Percentiles rank a stretch among this genome's conserved stretches.
Evolutionary conservation across 163 green algal genomes (phyloP).

Genomic region (Botryococcus braunii): DNA sequence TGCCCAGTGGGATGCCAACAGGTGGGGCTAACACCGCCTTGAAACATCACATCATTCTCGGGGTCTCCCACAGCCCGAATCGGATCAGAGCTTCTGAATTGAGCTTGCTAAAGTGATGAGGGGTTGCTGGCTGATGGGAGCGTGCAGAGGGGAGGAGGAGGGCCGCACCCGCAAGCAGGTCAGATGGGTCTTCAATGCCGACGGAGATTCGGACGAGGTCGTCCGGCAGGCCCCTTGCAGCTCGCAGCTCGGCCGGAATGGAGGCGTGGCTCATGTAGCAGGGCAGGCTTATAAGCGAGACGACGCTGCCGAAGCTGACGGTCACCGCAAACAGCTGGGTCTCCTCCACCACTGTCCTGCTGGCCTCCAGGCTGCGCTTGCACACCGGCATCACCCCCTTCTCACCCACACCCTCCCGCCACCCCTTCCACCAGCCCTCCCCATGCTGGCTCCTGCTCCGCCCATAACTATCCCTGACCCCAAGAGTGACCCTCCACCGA

Average conservation of each 20-base stretch:
- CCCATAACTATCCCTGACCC: too few relatives aligned
- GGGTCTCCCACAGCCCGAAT: not conserved
- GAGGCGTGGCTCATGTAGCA: conserved; percentile 98
- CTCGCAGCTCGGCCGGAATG: conserved; percentile 79
- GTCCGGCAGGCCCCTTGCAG: conserved; percentile 81
- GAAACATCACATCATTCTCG: not conserved
- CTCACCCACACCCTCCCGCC: too few relatives aligned
- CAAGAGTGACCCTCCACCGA: too few relatives aligned
- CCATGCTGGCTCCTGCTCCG: too few relatives aligned
- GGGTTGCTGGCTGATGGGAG: not conserved
- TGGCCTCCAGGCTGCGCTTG: conserved; percentile 37
- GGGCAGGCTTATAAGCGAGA: conserved; percentile 83
- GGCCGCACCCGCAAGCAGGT: conserved; percentile 53
- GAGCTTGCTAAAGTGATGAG: not conserved
- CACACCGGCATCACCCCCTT: too few relatives aligned
- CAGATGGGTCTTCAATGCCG: conserved; percentile 78
- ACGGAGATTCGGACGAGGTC: conserved; percentile 90
- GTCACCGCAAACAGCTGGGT: conserved; percentile 89
- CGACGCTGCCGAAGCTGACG: conserved; percentile 89
- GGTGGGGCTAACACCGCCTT: not conserved
- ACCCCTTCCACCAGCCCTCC: too few relatives aligned
- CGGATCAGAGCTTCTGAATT: not conserved
- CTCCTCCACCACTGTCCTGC: conserved; percentile 71
- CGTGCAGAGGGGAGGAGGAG: not conserved
- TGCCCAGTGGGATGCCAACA: conserved; percentile 11